Percentiles rank a stretch among this genome's conserved stretches.
phyloP scores from a whole-genome alignment of 83 land plant species.

The Larix sibirica region DNA sequence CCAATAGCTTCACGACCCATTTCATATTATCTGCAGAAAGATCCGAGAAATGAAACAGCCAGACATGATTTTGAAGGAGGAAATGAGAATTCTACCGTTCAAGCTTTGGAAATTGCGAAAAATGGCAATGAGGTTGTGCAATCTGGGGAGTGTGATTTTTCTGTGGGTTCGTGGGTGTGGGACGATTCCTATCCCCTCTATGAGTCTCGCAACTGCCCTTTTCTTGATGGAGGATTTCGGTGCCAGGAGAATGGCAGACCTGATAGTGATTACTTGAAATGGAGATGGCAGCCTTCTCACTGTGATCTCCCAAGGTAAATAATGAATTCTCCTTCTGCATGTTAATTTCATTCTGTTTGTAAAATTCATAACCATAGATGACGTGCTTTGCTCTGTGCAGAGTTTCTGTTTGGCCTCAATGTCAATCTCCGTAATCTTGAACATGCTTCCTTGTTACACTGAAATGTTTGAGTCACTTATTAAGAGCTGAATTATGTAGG shows the following conservation, averaged over 20 bases:
- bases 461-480: neutral
- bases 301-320: conserved; percentile 66
- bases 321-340: neutral
- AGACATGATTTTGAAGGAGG: no score
- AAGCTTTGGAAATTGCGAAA: neutral
- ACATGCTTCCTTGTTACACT: neutral
- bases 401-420: no score
- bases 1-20: no score
- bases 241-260: conserved; percentile 58
- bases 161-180: conserved; percentile 62
- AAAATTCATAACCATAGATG: neutral
- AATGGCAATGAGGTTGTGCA: neutral
- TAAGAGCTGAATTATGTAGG: no score
- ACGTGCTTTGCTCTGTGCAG: no score
- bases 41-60: no score
- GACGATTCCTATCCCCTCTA: conserved; percentile 35
- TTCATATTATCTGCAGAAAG: no score
- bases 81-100: no score
- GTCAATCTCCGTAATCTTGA: no score
- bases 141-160: conserved; percentile 49
- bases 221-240: conserved; percentile 64
- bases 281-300: conserved; percentile 74
- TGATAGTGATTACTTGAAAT: conserved; percentile 43
- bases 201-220: conserved; percentile 42
- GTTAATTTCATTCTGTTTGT: neutral